Conservation (phyloP, 1,284 basidiomycete genomes). For the Leccinum insolens region DNA sequence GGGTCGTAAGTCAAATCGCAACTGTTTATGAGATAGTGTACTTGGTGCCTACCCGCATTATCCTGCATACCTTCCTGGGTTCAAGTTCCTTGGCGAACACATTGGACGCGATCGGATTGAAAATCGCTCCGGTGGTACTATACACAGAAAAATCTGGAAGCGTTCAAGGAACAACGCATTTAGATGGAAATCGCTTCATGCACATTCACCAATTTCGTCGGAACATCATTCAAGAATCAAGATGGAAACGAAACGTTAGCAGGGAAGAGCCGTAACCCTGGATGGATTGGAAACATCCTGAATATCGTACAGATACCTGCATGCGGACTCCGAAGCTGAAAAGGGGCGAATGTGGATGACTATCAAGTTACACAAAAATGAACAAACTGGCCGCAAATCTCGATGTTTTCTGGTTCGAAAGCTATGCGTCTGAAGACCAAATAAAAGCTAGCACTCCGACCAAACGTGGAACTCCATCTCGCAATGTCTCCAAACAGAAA, state of each 20-base stretch:
- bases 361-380: background rate
- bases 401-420: background rate
- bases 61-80: background rate
- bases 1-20: no score
- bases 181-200: background rate
- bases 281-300: background rate
- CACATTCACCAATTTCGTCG: background rate
- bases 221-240: background rate
- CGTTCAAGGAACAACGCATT: background rate
- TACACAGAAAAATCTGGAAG: background rate
- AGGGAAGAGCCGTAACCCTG: background rate
- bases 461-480: constrained; percentile 8
- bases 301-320: background rate
- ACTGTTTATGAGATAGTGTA: background rate
- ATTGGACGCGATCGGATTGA: background rate
- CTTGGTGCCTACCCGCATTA: background rate
- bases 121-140: background rate
- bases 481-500: background rate
- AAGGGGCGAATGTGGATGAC: background rate
- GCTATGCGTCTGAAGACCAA: background rate
- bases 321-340: background rate
- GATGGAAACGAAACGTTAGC: background rate
- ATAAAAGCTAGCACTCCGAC: background rate
- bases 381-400: background rate
- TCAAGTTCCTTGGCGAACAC: background rate